These are phyloP conservation scores for Daldinia loculata DNA, from an alignment of 495 filamentous ascomycete species.

Conservation along the genomic window DNA sequence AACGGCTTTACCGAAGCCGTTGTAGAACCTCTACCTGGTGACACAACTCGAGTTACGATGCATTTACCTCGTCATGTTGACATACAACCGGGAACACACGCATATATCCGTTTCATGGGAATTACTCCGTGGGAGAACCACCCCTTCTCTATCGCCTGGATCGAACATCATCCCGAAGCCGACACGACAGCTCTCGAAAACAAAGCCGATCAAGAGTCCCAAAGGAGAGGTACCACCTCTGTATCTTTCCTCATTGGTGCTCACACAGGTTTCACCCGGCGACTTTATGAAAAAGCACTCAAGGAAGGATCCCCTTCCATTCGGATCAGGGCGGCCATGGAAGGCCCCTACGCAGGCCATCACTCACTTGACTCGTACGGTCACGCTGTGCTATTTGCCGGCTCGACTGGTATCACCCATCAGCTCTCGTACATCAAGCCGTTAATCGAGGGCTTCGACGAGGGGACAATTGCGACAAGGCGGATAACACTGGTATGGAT, in stretches of 20 bases:
- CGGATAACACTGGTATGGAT: slow-evolving; percentile 88
- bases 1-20: slow-evolving; percentile 71
- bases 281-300: slow-evolving; percentile 68
- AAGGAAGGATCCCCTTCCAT: slow-evolving; percentile 30
- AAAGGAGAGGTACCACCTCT: slow-evolving; percentile 56
- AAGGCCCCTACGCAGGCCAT: slow-evolving; percentile 88
- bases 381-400: slow-evolving; percentile 87
- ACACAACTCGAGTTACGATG: slow-evolving; percentile 83
- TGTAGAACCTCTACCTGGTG: slow-evolving; percentile 80
- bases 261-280: slow-evolving; percentile 86
- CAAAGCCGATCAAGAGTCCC: slow-evolving; percentile 19
- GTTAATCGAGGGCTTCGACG: slow-evolving; percentile 75
- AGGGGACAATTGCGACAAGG: slow-evolving; percentile 79
- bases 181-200: slow-evolving; percentile 34
- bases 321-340: slow-evolving; percentile 63
- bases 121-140: slow-evolving; percentile 86
- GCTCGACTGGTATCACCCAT: slow-evolving; percentile 93
- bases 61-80: slow-evolving; percentile 77
- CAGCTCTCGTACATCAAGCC: slow-evolving; percentile 88
- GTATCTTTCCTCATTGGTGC: slow-evolving; percentile 84
- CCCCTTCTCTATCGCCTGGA: slow-evolving; percentile 94
- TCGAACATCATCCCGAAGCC: slow-evolving; percentile 53
- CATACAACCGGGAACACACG: slow-evolving; percentile 85
- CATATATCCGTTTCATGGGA: slow-evolving; percentile 82
- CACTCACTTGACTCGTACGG: slow-evolving; percentile 90